These are phyloP conservation scores for Trichoderma sp. DNA, from an alignment of 2,329 filamentous ascomycete species.

Conservation along the genomic window DNA sequence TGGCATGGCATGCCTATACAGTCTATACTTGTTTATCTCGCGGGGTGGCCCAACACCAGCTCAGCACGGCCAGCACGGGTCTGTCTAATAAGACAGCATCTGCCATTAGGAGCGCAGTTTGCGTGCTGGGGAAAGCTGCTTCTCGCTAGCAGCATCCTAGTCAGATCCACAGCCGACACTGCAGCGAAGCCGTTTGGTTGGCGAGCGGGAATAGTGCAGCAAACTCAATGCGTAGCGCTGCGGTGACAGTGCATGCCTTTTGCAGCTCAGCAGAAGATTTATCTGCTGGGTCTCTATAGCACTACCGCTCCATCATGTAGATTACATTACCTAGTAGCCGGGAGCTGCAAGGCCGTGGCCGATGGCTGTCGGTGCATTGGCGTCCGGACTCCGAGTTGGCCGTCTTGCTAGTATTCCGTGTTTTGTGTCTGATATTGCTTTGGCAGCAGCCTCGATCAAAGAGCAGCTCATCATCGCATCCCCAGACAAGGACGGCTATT, in stretches of 20 bases:
- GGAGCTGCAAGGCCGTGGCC: neutral
- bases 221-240: conserved; percentile 14
- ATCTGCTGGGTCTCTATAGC: neutral
- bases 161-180: conserved; percentile 1
- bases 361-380: neutral
- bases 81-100: neutral
- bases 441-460: neutral
- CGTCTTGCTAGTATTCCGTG: no score
- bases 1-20: neutral
- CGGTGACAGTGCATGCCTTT: conserved; percentile 17
- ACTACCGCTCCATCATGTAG: neutral
- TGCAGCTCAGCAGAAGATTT: neutral
- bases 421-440: neutral
- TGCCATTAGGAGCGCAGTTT: neutral
- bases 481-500: neutral
- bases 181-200: conserved; percentile 18
- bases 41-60: neutral
- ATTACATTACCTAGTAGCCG: neutral
- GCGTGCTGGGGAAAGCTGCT: conserved; percentile 7
- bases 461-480: neutral
- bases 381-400: neutral
- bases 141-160: neutral
- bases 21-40: neutral
- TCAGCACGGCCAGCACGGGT: neutral
- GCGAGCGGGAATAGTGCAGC: neutral